phyloP scores from a whole-genome alignment of 768 basidiomycete species.

The Collybia nuda region DNA sequence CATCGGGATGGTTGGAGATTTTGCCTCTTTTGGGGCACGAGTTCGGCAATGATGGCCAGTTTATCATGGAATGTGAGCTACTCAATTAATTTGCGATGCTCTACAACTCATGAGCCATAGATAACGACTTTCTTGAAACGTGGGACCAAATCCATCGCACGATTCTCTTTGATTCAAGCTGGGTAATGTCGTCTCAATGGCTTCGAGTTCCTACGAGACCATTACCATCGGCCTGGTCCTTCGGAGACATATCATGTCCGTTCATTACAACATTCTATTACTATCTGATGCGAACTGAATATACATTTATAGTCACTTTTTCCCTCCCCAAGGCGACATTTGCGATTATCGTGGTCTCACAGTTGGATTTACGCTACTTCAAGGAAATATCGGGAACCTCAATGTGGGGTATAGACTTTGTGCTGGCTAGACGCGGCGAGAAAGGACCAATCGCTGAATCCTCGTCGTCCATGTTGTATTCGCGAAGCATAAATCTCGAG shows the following conservation, averaged over 20 bases:
- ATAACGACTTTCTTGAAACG: constrained; percentile 43
- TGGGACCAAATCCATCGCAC: constrained; percentile 52
- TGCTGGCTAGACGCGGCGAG: constrained; percentile 46
- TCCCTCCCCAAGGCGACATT: constrained; percentile 35
- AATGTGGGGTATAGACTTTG: constrained; percentile 50
- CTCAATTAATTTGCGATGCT: background rate
- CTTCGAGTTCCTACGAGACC: constrained; percentile 40
- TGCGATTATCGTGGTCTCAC: constrained; percentile 52
- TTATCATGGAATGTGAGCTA: constrained; percentile 40
- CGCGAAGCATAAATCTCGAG: constrained; percentile 43
- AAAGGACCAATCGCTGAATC: constrained; percentile 36
- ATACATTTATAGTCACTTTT: constrained; percentile 38
- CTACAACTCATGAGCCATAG: constrained; percentile 19
- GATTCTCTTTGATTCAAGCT: constrained; percentile 46
- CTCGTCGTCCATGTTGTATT: constrained; percentile 31
- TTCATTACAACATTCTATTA: background rate
- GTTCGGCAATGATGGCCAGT: constrained; percentile 42
- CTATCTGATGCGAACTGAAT: background rate
- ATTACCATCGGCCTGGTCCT: constrained; percentile 48
- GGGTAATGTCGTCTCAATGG: constrained; percentile 55
- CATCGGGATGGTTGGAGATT: constrained; percentile 35
- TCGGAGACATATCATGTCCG: constrained; percentile 56
- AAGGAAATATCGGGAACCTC: constrained; percentile 42
- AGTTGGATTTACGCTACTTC: constrained; percentile 50
- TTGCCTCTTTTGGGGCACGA: constrained; percentile 31